Base-by-base conservation (phyloP, 805 yeast genomes). In the Yamadazyma nakazawae region DNA sequence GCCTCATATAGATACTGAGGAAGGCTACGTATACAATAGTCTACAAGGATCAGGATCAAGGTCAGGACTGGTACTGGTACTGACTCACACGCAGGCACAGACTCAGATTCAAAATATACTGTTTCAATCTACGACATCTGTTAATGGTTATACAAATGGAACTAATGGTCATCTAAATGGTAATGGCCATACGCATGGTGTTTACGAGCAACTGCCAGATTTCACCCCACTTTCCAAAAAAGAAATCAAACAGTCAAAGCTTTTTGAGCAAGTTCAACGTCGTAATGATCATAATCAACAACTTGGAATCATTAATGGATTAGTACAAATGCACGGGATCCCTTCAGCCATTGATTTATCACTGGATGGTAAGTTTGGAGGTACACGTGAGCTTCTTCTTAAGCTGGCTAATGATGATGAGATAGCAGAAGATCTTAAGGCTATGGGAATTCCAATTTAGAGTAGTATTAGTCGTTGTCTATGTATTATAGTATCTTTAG, bases 311-410 rank as follows among this genome's bases (percentile, higher is more conserved):
- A 68, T 91, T 51, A 76, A 80, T 43, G 94, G 94, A 2, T 64
- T 91, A 41, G 68, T 80, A 32, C 74, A 77, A 54, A 81, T 79
- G 59, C 80, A 80, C 57, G 89, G 94, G 3, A 82, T 90, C 59
- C 97, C 98, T 2, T 90, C 96, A 2, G 92, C 80, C 2, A 57
- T 69, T 30, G 61, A 92, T 34, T 74, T 76, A 28, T 67, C 63
- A 10, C 52, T 59, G 39, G 46, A 55, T n/a, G 68, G 62, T 21
- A 21, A 25, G 34, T 12, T 6, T 24, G 41, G 34, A 14, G 19
- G 19, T 10, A 34, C 31, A 8, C 45, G 47, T 24, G 75, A 70
- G 49, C 56, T 70, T 5, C 56, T 72, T 38, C 60, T 94, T 48
- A 73, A 74, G 34, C 67, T 80, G 4, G 84, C 91, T 35, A 72